Conservation (phyloP, 208 protist species). For the Phytomonas francai region DNA sequence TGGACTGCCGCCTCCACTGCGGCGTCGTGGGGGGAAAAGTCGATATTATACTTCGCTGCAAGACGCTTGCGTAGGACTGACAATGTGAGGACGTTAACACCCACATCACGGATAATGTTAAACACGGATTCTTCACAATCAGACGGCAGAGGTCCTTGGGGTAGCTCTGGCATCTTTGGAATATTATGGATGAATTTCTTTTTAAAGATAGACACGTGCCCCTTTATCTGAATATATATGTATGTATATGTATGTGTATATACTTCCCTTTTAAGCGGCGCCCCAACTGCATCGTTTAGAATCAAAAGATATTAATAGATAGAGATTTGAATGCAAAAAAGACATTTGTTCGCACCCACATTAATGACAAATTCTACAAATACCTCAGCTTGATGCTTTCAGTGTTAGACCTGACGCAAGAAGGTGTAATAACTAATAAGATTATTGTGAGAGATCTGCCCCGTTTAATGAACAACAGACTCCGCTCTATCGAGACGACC, state of each 20-base stretch:
- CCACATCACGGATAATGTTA: constrained; percentile 60
- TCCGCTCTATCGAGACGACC: neutral
- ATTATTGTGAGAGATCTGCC: neutral
- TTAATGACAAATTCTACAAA: constrained; percentile 3
- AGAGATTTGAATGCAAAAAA: constrained; percentile 4
- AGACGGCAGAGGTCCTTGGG: constrained; percentile 42
- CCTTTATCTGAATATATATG: constrained; percentile 1
- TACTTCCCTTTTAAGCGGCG: neutral
- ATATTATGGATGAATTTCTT: neutral
- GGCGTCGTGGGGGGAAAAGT: constrained; percentile 37
- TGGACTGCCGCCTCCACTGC: constrained; percentile 30
- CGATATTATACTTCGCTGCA: constrained; percentile 68
- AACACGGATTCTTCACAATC: constrained; percentile 57
- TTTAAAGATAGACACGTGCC: neutral
- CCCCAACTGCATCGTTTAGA: neutral
- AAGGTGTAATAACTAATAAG: neutral
- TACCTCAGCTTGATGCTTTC: neutral
- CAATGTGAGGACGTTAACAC: constrained; percentile 46
- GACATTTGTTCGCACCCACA: neutral
- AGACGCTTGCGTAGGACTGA: constrained; percentile 47
- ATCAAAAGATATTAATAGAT: neutral
- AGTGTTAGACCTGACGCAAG: neutral
- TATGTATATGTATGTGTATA: constrained; percentile 6
- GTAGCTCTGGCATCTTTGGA: constrained; percentile 27
- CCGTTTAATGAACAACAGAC: neutral